Conservation (phyloP, 371 early-diverging fungal genomes). For the Syncephalastrum contaminatum region DNA sequence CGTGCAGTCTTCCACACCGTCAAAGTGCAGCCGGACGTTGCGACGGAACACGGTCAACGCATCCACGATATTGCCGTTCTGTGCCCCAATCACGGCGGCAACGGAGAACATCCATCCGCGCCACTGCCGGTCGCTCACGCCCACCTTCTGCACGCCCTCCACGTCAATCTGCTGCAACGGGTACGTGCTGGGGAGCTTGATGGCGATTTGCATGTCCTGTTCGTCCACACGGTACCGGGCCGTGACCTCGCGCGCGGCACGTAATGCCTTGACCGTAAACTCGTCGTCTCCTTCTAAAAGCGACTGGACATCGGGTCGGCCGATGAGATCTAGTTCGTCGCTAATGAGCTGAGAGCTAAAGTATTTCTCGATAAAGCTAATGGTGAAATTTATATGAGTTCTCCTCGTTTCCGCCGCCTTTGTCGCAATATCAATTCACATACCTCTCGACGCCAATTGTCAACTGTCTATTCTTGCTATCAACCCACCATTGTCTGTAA, state of each 20-base stretch:
- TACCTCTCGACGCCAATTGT: conserved; percentile 71
- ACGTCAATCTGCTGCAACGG: conserved; percentile 84
- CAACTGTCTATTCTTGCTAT: conserved; percentile 78
- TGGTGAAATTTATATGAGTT: neutral
- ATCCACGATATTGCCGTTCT: conserved; percentile 80
- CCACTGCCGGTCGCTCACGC: conserved; percentile 86
- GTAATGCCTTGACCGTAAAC: conserved; percentile 68
- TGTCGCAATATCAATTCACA: conserved; percentile 1
- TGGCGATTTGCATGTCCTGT: conserved; percentile 76
- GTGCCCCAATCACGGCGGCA: conserved; percentile 72
- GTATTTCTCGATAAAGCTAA: conserved; percentile 69
- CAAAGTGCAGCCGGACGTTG: conserved; percentile 88
- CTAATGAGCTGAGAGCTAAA: conserved; percentile 68
- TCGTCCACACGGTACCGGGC: conserved; percentile 87
- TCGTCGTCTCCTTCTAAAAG: conserved; percentile 54
- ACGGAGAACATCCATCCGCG: conserved; percentile 86
- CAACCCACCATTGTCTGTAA: conserved; percentile 74
- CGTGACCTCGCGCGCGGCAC: conserved; percentile 69
- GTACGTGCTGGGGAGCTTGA: conserved; percentile 78
- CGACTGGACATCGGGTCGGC: conserved; percentile 46
- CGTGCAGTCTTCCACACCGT: conserved; percentile 92
- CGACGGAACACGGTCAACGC: conserved; percentile 78
- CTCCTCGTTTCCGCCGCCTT: neutral
- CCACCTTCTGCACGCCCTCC: conserved; percentile 77
- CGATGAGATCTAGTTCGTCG: conserved; percentile 60